Base-by-base conservation (phyloP, 2,329 filamentous ascomycete genomes). In the Chaetomium sp. region DNA sequence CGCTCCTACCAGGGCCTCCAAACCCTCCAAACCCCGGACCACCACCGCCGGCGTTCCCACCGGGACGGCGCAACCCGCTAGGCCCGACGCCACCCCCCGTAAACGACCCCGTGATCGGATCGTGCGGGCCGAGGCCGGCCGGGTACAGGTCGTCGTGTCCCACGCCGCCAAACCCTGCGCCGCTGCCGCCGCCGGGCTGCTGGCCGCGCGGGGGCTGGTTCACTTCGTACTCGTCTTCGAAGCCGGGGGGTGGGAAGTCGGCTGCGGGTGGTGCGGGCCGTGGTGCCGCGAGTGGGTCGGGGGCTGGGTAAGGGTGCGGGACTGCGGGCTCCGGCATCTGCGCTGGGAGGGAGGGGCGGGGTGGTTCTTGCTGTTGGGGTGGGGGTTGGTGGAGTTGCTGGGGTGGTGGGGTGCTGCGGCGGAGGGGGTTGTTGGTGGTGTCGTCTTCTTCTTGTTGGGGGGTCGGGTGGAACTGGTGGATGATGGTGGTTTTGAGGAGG, bases 171-270 rank as follows among this genome's bases (percentile, higher is more conserved):
- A 79, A 79, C 35, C 62, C 35, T 3, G 33, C 56, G 10, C 65
- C 68, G 10, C 65, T 64, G 74, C 50, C 74, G 68, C 70, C 75
- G 70, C 67, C 64, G 12, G 25, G 76, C 75, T 12, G 74, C 72
- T 66, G 59, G 7, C 83, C 81, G 10, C 87, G 84, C 2, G 85
- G 83, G 0, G 88, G 90, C 1, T 87, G 82, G 67, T 91, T 87
- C 65, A 97, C 83, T 68, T 97, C 92, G 72, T 92, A 89, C 73
- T 97, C 93, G 74, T 99, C 94, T 70, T 98, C 95, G 70, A 98
- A 98, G 23, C 87, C 92, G 0, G 95, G 95, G 0, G 94, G 93
- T 0, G 90, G 87, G 70, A 96, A 93, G 69, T 93, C 91, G 10
- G 83, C 87, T 0, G 84, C 78, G 0, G 93, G 93, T 74, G 1